These are phyloP conservation scores for Cladorrhinum sp. DNA, from an alignment of 2,329 filamentous ascomycete species.

Conservation along the genomic window DNA sequence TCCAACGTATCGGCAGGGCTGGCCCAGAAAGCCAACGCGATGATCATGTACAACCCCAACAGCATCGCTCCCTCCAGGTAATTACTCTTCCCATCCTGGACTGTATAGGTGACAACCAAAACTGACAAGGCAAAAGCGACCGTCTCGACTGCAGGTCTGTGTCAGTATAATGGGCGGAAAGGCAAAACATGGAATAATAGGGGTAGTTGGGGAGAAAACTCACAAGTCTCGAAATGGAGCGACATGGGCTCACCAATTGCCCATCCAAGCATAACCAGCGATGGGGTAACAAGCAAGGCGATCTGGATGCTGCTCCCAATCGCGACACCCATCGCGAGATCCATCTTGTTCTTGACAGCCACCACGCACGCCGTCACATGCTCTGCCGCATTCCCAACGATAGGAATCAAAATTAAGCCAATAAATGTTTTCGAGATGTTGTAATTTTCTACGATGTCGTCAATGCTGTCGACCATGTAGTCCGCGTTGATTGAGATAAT, in stretches of 20 bases:
- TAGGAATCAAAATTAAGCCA: slow-evolving; percentile 73
- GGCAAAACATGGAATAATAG: not conserved
- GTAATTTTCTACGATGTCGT: slow-evolving; percentile 64
- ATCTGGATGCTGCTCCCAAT: slow-evolving; percentile 83
- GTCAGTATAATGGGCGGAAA: slow-evolving; percentile 4
- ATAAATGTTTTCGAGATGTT: slow-evolving; percentile 79
- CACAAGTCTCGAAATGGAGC: slow-evolving; percentile 71
- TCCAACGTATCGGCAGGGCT: slow-evolving; percentile 30
- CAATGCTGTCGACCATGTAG: slow-evolving; percentile 73
- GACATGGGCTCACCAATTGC: slow-evolving; percentile 69
- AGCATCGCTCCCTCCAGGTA: slow-evolving; percentile 78
- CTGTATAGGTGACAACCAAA: slow-evolving; percentile 70
- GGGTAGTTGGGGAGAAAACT: slow-evolving; percentile 19
- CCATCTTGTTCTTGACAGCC: slow-evolving; percentile 74
- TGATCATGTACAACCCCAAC: slow-evolving; percentile 55
- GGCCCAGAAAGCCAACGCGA: slow-evolving; percentile 59
- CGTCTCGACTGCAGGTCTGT: slow-evolving; percentile 57
- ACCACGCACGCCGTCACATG: slow-evolving; percentile 80
- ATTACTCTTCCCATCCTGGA: slow-evolving; percentile 80
- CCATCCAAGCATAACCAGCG: slow-evolving; percentile 78
- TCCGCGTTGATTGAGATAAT: slow-evolving; percentile 72
- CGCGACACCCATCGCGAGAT: slow-evolving; percentile 73
- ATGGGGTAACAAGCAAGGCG: slow-evolving; percentile 75
- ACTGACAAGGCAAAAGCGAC: slow-evolving; percentile 74
- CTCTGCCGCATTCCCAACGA: slow-evolving; percentile 77